Evolutionary conservation across 108 stramenopile genomes (phyloP), one percentile per base, ranked within the genome.

Genomic region (Mediolabrus comicus): DNA sequence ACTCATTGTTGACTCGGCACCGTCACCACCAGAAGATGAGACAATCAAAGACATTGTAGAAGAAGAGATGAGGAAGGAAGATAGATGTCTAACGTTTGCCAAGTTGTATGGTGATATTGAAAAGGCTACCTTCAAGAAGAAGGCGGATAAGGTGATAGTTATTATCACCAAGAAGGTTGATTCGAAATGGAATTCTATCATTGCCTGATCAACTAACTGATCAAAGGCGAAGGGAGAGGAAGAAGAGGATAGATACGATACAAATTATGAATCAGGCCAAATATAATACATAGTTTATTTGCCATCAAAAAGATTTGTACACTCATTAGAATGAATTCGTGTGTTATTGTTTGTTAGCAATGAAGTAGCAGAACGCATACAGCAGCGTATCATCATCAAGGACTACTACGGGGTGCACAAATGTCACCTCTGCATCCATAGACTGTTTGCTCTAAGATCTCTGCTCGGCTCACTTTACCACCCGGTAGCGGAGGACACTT

Each of bases 401-500:
- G 65, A 49, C 53, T 66, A 67, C 77, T 78, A 39, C 77, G 58
- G 5, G 87, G 87, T 56, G 84, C 71, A 61, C 90, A 91, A 49
- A 85, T 66, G 30, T 71, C 84, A 12, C 63, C 79, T 19, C 90
- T 69, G 55, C 90, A 91, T 9, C 77, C 71, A 71, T 91, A 91
- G 10, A 83, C 67, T 17, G 89, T 89, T 65, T 89, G 79, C 27
- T 71, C 78, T 10, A 93, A 29, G 41, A 93, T 86, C 53, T 93
- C 89, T 35, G 78, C 88, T 59, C 92, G 74, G n/a, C 81, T 79
- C 27, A 71, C 67, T 22, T 82, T 59, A 3, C 92, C 92, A 16
- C 92, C 92, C 6, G 87, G 86, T 46, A 87, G 53, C 0, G 92
- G 89, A 54, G 92, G 89, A 41, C 79, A 81, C 43, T 67, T 77